Evolutionary conservation across 2,329 filamentous ascomycete species (phyloP).

Genomic region (Xylariaceae sp.): DNA sequence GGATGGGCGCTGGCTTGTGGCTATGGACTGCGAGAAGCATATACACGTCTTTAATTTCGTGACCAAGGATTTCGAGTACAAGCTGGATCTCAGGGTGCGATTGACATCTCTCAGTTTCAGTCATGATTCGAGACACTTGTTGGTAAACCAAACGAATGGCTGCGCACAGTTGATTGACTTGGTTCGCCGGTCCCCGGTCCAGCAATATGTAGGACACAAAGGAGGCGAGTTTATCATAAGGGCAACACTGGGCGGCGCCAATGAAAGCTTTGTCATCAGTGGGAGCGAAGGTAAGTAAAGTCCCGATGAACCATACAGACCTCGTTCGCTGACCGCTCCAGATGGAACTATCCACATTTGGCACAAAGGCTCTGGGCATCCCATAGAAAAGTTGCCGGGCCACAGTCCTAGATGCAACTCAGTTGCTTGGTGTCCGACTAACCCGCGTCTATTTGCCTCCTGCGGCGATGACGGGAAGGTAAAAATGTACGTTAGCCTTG

Average conservation of each 20-base stretch:
- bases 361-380: slow-evolving; percentile 75
- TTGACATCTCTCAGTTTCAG: slow-evolving; percentile 78
- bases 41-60: slow-evolving; percentile 77
- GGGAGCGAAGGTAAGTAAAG: slow-evolving; percentile 72
- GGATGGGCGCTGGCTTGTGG: slow-evolving; percentile 73
- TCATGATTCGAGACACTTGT: slow-evolving; percentile 69
- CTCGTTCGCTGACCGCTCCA: slow-evolving; percentile 23
- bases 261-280: slow-evolving; percentile 85
- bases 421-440: slow-evolving; percentile 79
- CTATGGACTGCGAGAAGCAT: slow-evolving; percentile 63
- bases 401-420: slow-evolving; percentile 78
- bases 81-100: slow-evolving; percentile 61
- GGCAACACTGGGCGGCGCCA: slow-evolving; percentile 78
- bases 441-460: slow-evolving; percentile 81
- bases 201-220: slow-evolving; percentile 68
- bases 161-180: slow-evolving; percentile 76
- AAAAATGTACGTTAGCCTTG: slow-evolving; percentile 62
- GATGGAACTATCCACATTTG: slow-evolving; percentile 75
- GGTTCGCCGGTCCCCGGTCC: slow-evolving; percentile 62
- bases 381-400: slow-evolving; percentile 70
- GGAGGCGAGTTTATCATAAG: slow-evolving; percentile 76
- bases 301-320: neutral
- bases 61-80: slow-evolving; percentile 69
- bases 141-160: slow-evolving; percentile 75
- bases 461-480: slow-evolving; percentile 83